These are phyloP conservation scores for Colletotrichum orchidophilum DNA, from an alignment of 2,329 filamentous ascomycete genomes.

Conservation along the genomic window DNA sequence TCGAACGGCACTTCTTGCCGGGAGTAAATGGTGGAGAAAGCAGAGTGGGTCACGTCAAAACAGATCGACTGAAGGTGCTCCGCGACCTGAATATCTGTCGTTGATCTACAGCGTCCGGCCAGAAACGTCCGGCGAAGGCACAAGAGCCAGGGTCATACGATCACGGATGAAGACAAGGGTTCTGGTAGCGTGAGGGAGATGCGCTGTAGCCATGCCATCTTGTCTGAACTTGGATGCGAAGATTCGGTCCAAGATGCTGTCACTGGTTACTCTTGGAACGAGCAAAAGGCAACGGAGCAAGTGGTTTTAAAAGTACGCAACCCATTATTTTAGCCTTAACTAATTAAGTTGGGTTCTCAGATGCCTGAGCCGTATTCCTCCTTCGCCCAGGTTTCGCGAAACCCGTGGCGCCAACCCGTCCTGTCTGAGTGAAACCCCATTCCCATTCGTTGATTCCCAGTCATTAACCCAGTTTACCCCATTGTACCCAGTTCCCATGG, in stretches of 20 bases:
- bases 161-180: background rate
- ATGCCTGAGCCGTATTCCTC: background rate
- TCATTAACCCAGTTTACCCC: background rate
- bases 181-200: background rate
- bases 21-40: background rate
- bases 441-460: background rate
- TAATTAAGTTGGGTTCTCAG: conserved; percentile 25
- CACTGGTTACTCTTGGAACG: background rate
- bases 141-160: background rate
- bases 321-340: conserved; percentile 34
- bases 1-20: background rate
- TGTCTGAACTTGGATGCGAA: background rate
- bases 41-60: background rate
- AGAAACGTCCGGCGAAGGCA: background rate
- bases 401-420: conserved; percentile 1
- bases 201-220: background rate
- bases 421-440: background rate
- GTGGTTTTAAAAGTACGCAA: conserved; percentile 2
- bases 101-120: background rate
- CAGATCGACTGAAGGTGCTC: background rate
- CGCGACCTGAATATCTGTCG: background rate
- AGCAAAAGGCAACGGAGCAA: background rate
- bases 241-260: background rate
- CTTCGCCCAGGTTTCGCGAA: background rate
- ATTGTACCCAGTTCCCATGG: background rate